Percentiles rank a stretch among this genome's conserved stretches.
These are phyloP conservation scores for Tricholoma hemisulphureum DNA, from an alignment of 768 basidiomycete genomes.

Conservation along the genomic window DNA sequence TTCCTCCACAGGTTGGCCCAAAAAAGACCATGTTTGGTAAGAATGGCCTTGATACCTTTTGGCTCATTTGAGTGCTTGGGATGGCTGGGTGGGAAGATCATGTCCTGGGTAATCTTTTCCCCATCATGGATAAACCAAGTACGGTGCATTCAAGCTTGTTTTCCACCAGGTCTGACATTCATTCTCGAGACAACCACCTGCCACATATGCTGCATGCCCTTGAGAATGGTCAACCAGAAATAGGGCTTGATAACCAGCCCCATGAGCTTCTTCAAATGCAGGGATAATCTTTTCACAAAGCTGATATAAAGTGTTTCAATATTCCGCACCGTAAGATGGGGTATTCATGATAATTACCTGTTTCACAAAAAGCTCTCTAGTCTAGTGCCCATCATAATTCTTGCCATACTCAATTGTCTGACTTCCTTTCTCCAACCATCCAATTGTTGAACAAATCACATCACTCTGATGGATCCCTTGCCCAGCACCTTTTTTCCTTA, in stretches of 20 bases:
- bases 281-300: constrained; percentile 29
- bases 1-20: background rate
- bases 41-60: background rate
- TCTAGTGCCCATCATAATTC: constrained; percentile 42
- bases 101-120: background rate
- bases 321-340: background rate
- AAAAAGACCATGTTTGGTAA: background rate
- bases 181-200: constrained; percentile 31
- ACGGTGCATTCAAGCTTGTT: constrained; percentile 4
- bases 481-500: constrained; percentile 39
- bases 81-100: background rate
- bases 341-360: constrained; percentile 2
- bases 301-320: constrained; percentile 9
- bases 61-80: background rate
- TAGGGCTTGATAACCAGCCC: constrained; percentile 31
- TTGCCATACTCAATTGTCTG: too few relatives aligned
- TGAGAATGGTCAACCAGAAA: constrained; percentile 44
- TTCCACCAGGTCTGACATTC: constrained; percentile 38
- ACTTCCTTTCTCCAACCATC: constrained; percentile 30
- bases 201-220: constrained; percentile 38
- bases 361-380: constrained; percentile 25
- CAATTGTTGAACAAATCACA: constrained; percentile 34
- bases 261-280: constrained; percentile 29
- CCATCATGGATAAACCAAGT: background rate
- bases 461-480: constrained; percentile 37